Conservation (phyloP, 129 eudicot genomes). For the Deinandra increscens region DNA sequence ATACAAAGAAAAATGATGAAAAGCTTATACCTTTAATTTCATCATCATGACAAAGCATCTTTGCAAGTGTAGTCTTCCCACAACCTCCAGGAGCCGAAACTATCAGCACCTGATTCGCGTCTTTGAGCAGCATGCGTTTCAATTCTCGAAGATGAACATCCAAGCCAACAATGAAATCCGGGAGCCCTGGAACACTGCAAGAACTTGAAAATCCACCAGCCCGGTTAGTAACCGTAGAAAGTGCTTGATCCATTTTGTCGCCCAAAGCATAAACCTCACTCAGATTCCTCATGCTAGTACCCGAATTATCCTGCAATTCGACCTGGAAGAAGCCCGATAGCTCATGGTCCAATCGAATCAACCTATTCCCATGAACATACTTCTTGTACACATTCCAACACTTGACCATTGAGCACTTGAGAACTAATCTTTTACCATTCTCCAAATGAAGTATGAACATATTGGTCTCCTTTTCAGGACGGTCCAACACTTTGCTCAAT, state of each 20-base stretch:
- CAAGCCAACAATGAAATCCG: constrained; percentile 33
- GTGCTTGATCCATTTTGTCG: constrained; percentile 24
- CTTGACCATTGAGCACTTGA: constrained; percentile 23
- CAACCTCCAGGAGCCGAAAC: constrained; percentile 52
- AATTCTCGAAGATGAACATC: constrained; percentile 32
- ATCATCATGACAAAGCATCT: constrained; percentile 48
- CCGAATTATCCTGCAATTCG: constrained; percentile 10
- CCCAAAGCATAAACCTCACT: constrained; percentile 10
- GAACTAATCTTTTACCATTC: constrained; percentile 16
- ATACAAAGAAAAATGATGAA: neutral
- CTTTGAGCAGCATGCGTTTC: constrained; percentile 30
- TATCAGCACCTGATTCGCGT: constrained; percentile 22
- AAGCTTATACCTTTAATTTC: constrained; percentile 33
- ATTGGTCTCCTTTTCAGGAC: constrained; percentile 22
- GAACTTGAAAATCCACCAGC: constrained; percentile 26
- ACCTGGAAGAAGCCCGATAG: constrained; percentile 19
- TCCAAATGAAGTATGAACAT: constrained; percentile 7
- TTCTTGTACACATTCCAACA: constrained; percentile 33
- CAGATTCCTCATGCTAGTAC: constrained; percentile 15
- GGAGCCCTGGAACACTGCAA: constrained; percentile 33
- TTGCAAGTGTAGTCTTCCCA: constrained; percentile 48
- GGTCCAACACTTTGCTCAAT: constrained; percentile 23
- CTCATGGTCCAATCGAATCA: constrained; percentile 22
- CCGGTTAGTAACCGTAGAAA: constrained; percentile 7
- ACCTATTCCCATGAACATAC: constrained; percentile 8